phyloP scores from a whole-genome alignment of 1,139 yeast species.

The Yamadazyma diospyri region DNA sequence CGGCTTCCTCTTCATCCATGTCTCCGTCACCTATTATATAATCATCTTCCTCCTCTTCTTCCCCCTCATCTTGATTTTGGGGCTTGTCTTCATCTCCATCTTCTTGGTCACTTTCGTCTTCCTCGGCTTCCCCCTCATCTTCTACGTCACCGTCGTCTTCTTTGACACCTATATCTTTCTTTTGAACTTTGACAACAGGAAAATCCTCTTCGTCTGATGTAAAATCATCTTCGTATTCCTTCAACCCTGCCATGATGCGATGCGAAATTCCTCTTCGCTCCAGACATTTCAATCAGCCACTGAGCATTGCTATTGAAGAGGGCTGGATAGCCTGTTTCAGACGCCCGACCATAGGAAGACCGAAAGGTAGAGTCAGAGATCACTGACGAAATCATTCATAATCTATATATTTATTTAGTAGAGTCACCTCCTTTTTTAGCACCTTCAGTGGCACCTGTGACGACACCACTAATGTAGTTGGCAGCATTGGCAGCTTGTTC shows the following conservation, averaged over 20 bases:
- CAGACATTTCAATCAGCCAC: no score
- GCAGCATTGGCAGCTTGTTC: slow-evolving; percentile 59
- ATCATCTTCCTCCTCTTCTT: slow-evolving; percentile 11
- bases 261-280: no score
- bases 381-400: no score
- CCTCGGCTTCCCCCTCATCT: slow-evolving; percentile 11
- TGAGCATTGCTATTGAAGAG: no score
- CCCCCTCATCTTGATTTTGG: slow-evolving; percentile 12
- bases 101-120: slow-evolving; percentile 11
- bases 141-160: slow-evolving; percentile 9
- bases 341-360: no score
- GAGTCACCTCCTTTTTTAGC: slow-evolving; percentile 46
- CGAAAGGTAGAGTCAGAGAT: no score
- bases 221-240: slow-evolving; percentile 18
- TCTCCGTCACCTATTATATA: slow-evolving; percentile 1
- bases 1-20: slow-evolving; percentile 12
- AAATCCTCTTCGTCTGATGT: slow-evolving; percentile 15
- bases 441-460: slow-evolving; percentile 61
- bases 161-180: slow-evolving; percentile 9
- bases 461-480: slow-evolving; percentile 53
- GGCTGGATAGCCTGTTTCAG: no score
- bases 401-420: neutral
- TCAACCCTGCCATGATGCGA: slow-evolving; percentile 6
- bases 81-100: slow-evolving; percentile 10
- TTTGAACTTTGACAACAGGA: slow-evolving; percentile 16